These are phyloP conservation scores for Erigeron philadelphicus DNA, from an alignment of 140 eudicot species.

Conservation along the genomic window DNA sequence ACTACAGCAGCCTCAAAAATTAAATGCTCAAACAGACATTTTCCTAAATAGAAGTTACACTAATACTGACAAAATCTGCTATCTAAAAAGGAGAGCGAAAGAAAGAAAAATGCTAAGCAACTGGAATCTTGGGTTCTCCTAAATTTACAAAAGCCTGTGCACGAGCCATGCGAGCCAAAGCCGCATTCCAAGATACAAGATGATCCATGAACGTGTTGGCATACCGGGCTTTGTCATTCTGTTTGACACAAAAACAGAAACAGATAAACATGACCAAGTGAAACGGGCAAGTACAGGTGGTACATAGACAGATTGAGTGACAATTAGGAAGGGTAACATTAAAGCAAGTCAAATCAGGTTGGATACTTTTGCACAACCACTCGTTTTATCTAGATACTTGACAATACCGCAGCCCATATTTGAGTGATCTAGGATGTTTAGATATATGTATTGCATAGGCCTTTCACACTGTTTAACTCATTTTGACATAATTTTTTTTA, in stretches of 20 bases:
- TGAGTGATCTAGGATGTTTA: not conserved
- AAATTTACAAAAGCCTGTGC: conserved; percentile 87
- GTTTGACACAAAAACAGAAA: conserved; percentile 12
- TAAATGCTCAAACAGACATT: conserved; percentile 8
- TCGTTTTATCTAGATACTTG: no score
- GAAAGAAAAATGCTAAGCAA: conserved; percentile 42
- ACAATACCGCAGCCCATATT: not conserved
- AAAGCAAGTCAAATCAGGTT: no score
- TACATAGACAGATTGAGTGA: no score
- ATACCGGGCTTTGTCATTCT: conserved; percentile 70
- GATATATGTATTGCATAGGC: no score
- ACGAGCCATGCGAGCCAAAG: conserved; percentile 64
- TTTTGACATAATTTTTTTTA: no score
- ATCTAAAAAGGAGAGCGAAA: conserved; percentile 15
- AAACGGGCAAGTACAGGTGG: conserved; percentile 1
- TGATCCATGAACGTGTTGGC: conserved; percentile 66
- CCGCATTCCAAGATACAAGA: conserved; percentile 90
- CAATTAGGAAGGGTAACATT: no score
- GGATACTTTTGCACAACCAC: no score
- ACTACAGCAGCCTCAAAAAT: conserved; percentile 19
- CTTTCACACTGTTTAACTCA: no score
- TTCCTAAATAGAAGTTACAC: not conserved
- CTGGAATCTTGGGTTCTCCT: conserved; percentile 94
- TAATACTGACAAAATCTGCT: conserved; percentile 26
- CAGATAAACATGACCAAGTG: not conserved